Percentiles rank a stretch among this genome's conserved stretches.
Evolutionary conservation across 2,329 filamentous ascomycete genomes (phyloP).

Genomic region (Chrysoporthe austroafricana): DNA sequence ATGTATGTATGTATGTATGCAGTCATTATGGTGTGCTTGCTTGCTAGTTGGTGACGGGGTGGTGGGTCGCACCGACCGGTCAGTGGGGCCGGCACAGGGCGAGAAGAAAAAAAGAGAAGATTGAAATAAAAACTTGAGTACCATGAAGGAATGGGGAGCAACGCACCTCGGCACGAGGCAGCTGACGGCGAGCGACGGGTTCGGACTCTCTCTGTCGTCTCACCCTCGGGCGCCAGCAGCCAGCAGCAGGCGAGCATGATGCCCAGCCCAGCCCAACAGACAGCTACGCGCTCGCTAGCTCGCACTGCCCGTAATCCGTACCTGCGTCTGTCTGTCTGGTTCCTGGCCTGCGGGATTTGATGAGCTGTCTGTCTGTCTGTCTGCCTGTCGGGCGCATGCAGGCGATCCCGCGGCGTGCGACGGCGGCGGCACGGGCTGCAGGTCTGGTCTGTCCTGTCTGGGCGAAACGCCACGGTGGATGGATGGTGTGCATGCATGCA

Average conservation of each 20-base stretch:
- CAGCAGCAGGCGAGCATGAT: no score
- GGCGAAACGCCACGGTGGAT: neutral
- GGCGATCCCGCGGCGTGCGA: neutral
- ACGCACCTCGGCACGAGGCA: neutral
- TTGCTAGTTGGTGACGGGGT: neutral
- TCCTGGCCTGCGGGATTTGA: neutral
- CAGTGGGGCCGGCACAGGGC: neutral
- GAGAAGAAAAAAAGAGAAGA: neutral
- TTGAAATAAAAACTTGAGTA: neutral
- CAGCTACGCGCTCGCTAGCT: no score
- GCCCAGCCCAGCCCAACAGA: no score
- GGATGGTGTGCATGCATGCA: neutral
- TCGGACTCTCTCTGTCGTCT: neutral
- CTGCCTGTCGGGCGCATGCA: neutral
- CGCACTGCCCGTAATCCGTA: neutral
- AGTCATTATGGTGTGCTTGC: neutral
- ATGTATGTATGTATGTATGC: no score
- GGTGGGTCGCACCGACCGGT: no score
- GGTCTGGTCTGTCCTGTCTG: neutral
- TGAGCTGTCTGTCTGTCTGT: neutral
- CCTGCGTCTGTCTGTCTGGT: neutral
- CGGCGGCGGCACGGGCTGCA: neutral
- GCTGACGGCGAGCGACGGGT: neutral
- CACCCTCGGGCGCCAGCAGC: neutral
- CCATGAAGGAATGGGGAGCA: no score